Evolutionary conservation across 345 rosid species (phyloP).

Genomic region (Gossypium bickii): DNA sequence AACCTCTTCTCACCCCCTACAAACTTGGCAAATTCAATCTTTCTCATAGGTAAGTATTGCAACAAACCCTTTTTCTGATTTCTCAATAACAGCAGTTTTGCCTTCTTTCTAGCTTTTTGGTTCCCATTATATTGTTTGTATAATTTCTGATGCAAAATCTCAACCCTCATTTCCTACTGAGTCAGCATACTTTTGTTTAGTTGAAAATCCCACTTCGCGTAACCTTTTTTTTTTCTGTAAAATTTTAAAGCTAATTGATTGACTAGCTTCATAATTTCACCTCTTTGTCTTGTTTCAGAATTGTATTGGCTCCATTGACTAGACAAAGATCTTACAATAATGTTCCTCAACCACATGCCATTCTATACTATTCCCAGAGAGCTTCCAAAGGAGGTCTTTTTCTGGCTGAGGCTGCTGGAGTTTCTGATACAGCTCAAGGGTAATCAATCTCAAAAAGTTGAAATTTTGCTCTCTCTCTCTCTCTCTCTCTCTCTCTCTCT

Average conservation of each 20-base stretch:
- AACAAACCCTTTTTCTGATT: not conserved
- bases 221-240: not conserved
- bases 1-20: conserved; percentile 20
- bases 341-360: conserved; percentile 70
- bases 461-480: not conserved
- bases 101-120: not conserved
- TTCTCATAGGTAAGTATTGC: conserved; percentile 14
- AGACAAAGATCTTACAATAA: conserved; percentile 49
- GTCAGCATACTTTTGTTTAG: too few relatives aligned
- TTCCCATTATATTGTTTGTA: not conserved
- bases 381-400: conserved; percentile 53
- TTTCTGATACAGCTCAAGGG: conserved; percentile 66
- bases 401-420: conserved; percentile 56
- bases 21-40: conserved; percentile 17
- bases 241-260: not conserved
- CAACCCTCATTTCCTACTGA: too few relatives aligned
- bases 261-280: not conserved
- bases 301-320: conserved; percentile 60
- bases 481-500: too few relatives aligned
- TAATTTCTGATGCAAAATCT: not conserved
- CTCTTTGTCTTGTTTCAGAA: conserved; percentile 27
- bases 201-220: not conserved
- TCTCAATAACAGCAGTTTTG: not conserved
- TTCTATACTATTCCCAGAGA: conserved; percentile 69
- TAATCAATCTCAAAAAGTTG: not conserved